Percentiles rank a stretch among this genome's conserved stretches.
These are phyloP conservation scores for Cnidoscolus chayamansa DNA, from an alignment of 441 rosid genomes.

Conservation along the genomic window DNA sequence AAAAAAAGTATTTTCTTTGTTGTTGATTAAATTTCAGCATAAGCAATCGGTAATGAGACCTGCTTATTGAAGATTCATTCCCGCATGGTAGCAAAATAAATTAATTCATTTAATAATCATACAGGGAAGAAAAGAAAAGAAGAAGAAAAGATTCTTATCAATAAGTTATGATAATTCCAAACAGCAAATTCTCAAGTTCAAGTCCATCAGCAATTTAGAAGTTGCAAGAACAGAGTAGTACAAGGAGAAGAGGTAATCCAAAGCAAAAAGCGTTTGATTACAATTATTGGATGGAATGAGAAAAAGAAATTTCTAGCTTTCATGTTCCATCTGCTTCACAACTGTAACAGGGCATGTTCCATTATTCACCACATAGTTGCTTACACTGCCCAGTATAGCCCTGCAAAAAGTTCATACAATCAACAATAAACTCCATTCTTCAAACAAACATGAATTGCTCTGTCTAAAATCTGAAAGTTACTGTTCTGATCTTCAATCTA, in stretches of 20 bases:
- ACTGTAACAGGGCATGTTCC: conserved; percentile 85
- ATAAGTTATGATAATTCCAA: too few species aligned
- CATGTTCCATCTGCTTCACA: conserved; percentile 50
- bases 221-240: not conserved
- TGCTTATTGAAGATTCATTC: too few species aligned
- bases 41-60: too few species aligned
- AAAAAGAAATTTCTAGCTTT: not conserved
- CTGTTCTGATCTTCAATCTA: not conserved
- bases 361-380: conserved; percentile 80
- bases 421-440: not conserved
- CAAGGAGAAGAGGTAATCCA: not conserved
- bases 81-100: too few species aligned
- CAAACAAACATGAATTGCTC: not conserved
- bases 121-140: too few species aligned
- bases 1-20: too few species aligned
- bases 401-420: conserved; percentile 34
- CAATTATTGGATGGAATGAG: not conserved
- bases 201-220: not conserved
- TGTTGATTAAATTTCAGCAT: too few species aligned
- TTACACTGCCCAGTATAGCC: conserved; percentile 88
- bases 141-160: too few species aligned
- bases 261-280: not conserved
- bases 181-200: too few species aligned
- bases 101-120: too few species aligned
- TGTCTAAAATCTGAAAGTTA: not conserved